Conservation (phyloP, 73 alveolate species). For the Stentor coeruleus region DNA sequence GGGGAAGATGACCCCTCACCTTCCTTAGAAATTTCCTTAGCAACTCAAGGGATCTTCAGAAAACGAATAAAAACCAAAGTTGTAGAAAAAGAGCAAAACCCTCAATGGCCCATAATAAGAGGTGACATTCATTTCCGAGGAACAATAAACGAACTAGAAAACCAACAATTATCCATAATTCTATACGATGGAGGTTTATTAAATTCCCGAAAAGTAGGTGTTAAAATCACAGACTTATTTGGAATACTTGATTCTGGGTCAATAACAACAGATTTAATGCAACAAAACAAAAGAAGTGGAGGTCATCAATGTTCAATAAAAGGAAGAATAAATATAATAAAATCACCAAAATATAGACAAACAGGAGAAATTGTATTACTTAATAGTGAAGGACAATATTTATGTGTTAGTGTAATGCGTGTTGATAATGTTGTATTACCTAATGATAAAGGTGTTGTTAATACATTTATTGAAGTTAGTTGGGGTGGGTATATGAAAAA, state of each 20-base stretch:
- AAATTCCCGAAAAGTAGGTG: neutral
- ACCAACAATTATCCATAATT: neutral
- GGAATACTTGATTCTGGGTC: slow-evolving; percentile 9
- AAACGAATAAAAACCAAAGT: slow-evolving; percentile 11
- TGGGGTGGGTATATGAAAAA: slow-evolving; percentile 27
- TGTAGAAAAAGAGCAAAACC: slow-evolving; percentile 13
- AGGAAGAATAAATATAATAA: slow-evolving; percentile 19
- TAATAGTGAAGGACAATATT: slow-evolving; percentile 1
- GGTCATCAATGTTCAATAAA: neutral
- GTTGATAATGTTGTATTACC: slow-evolving; percentile 21
- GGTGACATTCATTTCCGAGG: slow-evolving; percentile 24
- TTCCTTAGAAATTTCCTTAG: neutral
- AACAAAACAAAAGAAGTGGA: neutral
- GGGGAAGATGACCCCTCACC: slow-evolving; percentile 4
- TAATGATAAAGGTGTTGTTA: slow-evolving; percentile 21
- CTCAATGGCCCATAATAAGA: slow-evolving; percentile 24
- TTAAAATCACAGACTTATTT: neutral
- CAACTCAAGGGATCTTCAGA: neutral
- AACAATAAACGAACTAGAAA: neutral
- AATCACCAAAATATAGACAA: slow-evolving; percentile 1
- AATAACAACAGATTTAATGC: neutral
- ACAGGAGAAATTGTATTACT: slow-evolving; percentile 21
- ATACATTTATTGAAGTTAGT: slow-evolving; percentile 8
- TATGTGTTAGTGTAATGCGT: slow-evolving; percentile 19
- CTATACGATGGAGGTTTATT: slow-evolving; percentile 19